Conservation (phyloP, 2,329 filamentous ascomycete genomes). For the Ramichloridium luteum region DNA sequence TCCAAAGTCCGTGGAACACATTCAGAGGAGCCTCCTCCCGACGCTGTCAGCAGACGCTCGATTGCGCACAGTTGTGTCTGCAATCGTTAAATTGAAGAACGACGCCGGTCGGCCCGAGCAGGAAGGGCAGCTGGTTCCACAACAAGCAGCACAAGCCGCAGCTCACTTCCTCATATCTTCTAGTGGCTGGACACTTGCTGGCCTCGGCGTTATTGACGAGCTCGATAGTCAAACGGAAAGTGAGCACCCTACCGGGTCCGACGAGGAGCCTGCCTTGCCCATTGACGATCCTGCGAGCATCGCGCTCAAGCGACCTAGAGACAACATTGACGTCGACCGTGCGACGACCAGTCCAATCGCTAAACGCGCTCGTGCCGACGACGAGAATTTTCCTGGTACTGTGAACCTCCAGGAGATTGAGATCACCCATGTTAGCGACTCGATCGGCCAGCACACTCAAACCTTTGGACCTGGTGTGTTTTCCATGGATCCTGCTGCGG, state of each 20-base stretch:
- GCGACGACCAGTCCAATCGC: not conserved
- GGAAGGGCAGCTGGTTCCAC: constrained; percentile 12
- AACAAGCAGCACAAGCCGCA: constrained; percentile 15
- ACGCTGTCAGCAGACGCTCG: constrained; percentile 16
- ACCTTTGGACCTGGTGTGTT: not conserved
- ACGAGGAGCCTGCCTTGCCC: not conserved
- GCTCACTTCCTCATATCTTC: constrained; percentile 13
- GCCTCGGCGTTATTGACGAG: constrained; percentile 17
- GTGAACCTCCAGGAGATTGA: constrained; percentile 26
- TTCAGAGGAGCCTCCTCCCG: constrained; percentile 28
- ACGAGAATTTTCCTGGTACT: constrained; percentile 12
- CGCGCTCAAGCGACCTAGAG: not conserved
- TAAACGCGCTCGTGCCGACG: constrained; percentile 1
- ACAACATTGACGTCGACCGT: not conserved
- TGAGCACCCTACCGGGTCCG: constrained; percentile 11
- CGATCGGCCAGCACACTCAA: constrained; percentile 23
- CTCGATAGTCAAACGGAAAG: constrained; percentile 24
- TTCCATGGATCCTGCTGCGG: not conserved
- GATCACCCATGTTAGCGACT: constrained; percentile 32
- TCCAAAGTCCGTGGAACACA: constrained; percentile 32
- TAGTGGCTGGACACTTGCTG: constrained; percentile 17
- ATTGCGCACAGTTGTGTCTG: constrained; percentile 27
- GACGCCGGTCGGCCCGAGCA: constrained; percentile 26
- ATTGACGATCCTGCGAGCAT: not conserved
- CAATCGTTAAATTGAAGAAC: constrained; percentile 23